Evolutionary conservation across 1,284 basidiomycete genomes (phyloP).

Genomic region (Cutaneotrichosporon sp.): DNA sequence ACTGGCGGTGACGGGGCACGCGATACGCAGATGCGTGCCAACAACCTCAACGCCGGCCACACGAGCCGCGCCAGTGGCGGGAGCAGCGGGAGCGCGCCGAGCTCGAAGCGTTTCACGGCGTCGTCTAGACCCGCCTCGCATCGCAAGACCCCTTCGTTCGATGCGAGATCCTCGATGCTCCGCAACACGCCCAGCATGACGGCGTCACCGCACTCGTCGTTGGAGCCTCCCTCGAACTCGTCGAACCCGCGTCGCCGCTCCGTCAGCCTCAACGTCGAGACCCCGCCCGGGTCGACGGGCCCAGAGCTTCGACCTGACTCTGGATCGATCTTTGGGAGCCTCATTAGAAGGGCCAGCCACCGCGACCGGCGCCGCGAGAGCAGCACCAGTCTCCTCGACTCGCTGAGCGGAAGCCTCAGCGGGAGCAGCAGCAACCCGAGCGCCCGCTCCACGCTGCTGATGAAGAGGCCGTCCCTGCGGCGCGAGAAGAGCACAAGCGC

Average conservation of each 20-base stretch:
- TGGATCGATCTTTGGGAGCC: slow-evolving; percentile 7
- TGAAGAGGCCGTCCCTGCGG: slow-evolving; percentile 2
- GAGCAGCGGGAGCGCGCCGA: not conserved
- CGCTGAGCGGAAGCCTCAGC: not conserved
- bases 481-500: not conserved
- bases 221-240: not conserved
- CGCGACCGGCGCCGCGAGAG: slow-evolving; percentile 9
- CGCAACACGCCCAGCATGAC: not conserved
- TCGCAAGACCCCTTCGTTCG: not conserved
- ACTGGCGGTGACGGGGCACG: slow-evolving; percentile 13
- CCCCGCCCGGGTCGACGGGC: not conserved
- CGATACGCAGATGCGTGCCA: not conserved
- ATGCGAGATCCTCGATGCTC: not conserved
- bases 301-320: slow-evolving; percentile 7
- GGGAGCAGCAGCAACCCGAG: slow-evolving; percentile 2
- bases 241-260: not conserved
- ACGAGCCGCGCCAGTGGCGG: not conserved
- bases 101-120: not conserved
- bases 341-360: slow-evolving; percentile 4
- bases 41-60: slow-evolving; percentile 4
- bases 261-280: not conserved
- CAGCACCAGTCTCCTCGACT: slow-evolving; percentile 1
- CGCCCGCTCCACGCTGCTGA: not conserved
- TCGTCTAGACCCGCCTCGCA: not conserved
- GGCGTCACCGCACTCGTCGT: not conserved